Conservation (phyloP, 108 stramenopile genomes). For the Cylindrotheca closterium region DNA sequence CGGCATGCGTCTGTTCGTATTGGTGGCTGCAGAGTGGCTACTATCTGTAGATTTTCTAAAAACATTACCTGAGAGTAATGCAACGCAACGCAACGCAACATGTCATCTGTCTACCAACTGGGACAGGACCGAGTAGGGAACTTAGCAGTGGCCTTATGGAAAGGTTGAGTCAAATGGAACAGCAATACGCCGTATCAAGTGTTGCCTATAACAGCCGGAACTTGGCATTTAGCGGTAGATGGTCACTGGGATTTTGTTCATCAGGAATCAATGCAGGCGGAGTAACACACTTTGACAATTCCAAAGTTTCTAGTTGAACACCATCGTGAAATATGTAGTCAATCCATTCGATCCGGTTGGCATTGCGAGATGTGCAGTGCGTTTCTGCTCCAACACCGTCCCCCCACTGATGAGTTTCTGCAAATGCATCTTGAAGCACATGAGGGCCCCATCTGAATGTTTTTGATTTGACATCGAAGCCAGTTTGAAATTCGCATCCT, state of each 20-base stretch:
- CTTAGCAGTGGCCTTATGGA: no score
- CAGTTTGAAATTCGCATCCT: constrained; percentile 2
- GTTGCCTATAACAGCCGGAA: no score
- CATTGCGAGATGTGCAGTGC: constrained; percentile 25
- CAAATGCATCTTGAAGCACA: constrained; percentile 7
- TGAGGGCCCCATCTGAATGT: constrained; percentile 3
- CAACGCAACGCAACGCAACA: no score
- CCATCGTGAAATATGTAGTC: constrained; percentile 16
- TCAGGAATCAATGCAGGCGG: constrained; percentile 14
- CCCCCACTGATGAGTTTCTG: constrained; percentile 13
- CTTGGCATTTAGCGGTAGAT: constrained; percentile 14
- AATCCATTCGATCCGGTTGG: constrained; percentile 20
- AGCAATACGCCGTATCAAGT: no score
- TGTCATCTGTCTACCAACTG: no score
- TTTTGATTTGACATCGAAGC: neutral
- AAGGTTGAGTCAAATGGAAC: no score
- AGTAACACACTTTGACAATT: neutral
- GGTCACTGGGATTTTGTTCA: constrained; percentile 12
- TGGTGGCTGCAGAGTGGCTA: no score
- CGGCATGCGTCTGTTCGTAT: no score
- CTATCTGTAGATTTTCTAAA: no score
- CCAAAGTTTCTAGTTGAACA: neutral
- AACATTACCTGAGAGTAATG: no score
- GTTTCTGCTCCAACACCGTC: constrained; percentile 15
- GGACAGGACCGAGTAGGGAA: no score